Conservation (phyloP, 164 flowering plant genomes). For the Liriodendron chinense region DNA sequence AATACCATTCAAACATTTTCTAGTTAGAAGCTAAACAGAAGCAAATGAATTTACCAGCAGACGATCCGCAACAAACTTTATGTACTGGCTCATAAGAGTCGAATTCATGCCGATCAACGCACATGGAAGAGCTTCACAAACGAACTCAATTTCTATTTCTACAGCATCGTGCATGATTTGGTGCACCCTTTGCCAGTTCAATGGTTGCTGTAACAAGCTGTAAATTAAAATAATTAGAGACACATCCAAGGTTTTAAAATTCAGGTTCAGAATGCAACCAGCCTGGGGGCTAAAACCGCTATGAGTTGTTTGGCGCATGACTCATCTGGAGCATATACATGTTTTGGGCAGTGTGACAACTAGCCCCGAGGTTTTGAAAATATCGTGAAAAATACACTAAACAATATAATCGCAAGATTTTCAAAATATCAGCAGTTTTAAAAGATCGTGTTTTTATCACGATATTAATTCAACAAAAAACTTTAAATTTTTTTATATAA, state of each 20-base stretch:
- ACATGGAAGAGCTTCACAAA: slow-evolving; percentile 87
- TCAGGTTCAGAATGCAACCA: neutral
- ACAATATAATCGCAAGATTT: no score
- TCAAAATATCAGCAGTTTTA: no score
- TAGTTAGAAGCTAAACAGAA: slow-evolving; percentile 7
- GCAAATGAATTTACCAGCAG: slow-evolving; percentile 46
- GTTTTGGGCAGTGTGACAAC: no score
- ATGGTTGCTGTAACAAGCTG: slow-evolving; percentile 55
- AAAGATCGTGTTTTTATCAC: no score
- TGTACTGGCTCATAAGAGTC: slow-evolving; percentile 74
- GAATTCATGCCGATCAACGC: slow-evolving; percentile 85
- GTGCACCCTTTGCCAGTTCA: slow-evolving; percentile 46
- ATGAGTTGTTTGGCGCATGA: no score
- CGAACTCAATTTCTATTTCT: slow-evolving; percentile 73
- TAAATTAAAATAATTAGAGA: slow-evolving; percentile 4
- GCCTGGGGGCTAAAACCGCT: neutral
- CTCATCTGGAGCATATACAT: no score
- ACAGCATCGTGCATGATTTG: slow-evolving; percentile 77
- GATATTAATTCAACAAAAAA: no score
- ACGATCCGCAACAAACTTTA: slow-evolving; percentile 82
- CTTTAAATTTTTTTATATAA: no score
- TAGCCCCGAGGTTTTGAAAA: no score
- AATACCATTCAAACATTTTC: neutral
- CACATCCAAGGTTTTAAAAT: neutral
- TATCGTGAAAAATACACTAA: no score